Base-by-base conservation (phyloP, 768 basidiomycete genomes). In the Russula vinacea region DNA sequence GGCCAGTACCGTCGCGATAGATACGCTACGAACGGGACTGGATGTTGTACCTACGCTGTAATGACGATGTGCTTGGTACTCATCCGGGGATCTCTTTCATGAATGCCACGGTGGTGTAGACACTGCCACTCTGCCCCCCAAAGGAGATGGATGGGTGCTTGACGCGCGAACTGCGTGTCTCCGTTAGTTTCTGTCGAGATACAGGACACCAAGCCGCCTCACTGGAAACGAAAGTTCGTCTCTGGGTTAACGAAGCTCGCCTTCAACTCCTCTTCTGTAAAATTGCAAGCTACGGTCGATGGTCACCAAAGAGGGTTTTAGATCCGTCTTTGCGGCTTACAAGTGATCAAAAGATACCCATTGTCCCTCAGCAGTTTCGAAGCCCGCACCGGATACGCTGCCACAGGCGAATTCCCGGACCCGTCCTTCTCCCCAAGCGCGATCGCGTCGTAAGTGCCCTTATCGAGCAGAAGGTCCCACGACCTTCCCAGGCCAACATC, bases 391-490 rank as follows among this genome's bases (percentile, higher is more conserved):
- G 88, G 89, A 72, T 94, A 93, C 19, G 70, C 72, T n/a, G 78
- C 74, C 0, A 81, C 81, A 1, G 87, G 86, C 1, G 80, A 77
- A 47, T 68, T 72, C 24, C 86, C 89, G 42, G 73, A 69, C 6
- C 75, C 78, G 47, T 86, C 84, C 70, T 83, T 85, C 60, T 80
- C 78, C 56, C 82, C 86, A 44, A 94, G 75, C 0, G 90, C 88
- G 56, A 93, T 92, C 6, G 92, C 90, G 70, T 94, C 92, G 70
- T 85, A 91, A 0, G 92, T 94, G n/a, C 92, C 92, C 73, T 94
- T 94, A 74, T 94, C 92, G 61, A 93, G 71, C 17, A 93, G 71
- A 7, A 92, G 74, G 70, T 92, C 88, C 91, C 91, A 94, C 39
- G 68, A 68, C 52, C 71, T 5, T 5, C 5, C 75, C 11, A 71